Percentiles rank a stretch among this genome's conserved stretches.
Evolutionary conservation across 177 flowering plant species (phyloP).

Genomic region (Tripterygium wilfordii): DNA sequence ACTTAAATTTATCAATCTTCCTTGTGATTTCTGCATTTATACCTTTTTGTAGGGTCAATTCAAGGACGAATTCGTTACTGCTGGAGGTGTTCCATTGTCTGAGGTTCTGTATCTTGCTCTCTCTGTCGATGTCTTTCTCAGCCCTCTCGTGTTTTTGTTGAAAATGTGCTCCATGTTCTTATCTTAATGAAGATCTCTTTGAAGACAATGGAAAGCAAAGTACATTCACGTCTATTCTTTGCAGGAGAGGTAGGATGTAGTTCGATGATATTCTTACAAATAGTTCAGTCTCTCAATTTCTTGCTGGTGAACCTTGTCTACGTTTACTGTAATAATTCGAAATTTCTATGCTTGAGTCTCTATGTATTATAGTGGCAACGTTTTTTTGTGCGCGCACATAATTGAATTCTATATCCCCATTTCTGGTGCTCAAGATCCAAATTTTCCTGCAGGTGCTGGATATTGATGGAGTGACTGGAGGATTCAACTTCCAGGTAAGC

Average conservation of each 20-base stretch:
- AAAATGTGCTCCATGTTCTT: slow-evolving; percentile 3
- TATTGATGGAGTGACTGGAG: slow-evolving; percentile 97
- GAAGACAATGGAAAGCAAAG: slow-evolving; percentile 85
- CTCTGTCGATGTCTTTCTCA: slow-evolving; percentile 4
- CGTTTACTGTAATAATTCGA: too few species aligned
- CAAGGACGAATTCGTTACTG: slow-evolving; percentile 97
- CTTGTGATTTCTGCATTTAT: neutral
- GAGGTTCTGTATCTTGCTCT: slow-evolving; percentile 55
- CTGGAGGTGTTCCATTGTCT: slow-evolving; percentile 91
- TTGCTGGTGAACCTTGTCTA: too few species aligned
- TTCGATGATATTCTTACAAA: slow-evolving; percentile 1
- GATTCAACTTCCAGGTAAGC: slow-evolving; percentile 93
- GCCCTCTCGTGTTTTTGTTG: neutral
- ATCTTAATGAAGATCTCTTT: slow-evolving; percentile 53
- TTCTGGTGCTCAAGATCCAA: too few species aligned
- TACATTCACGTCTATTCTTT: slow-evolving; percentile 54
- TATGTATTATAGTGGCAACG: neutral
- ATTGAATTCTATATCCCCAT: neutral
- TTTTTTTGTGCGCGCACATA: neutral
- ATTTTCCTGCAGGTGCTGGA: slow-evolving; percentile 94
- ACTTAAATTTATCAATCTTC: neutral
- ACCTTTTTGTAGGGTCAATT: slow-evolving; percentile 65
- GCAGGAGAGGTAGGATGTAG: slow-evolving; percentile 96
- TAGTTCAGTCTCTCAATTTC: neutral
- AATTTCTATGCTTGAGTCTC: too few species aligned